Evolutionary conservation across 2,329 filamentous ascomycete species (phyloP), one percentile per base, ranked within the genome.

Genomic region (Aspergillus unguis): DNA sequence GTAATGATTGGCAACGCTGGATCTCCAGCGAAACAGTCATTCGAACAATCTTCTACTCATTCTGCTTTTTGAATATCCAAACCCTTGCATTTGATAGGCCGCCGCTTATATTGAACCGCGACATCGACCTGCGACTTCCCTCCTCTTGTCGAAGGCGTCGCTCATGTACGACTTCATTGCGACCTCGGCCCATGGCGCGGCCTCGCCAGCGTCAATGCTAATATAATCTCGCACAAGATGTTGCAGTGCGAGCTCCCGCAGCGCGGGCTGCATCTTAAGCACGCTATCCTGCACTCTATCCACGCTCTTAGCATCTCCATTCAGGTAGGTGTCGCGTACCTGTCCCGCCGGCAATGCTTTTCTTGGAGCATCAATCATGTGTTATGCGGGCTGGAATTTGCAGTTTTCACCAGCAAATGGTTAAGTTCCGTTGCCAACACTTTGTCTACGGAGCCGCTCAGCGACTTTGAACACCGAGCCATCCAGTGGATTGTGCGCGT

Each of bases 271-370:
- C 79, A 80, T 36, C 75, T 87, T 8, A 81, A 82, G 40, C 75
- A 83, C 43, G 85, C 85, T 0, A 79, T 87, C 0, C 76, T 86
- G 26, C 85, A 88, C 62, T 83, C 83, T 1, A 81, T 85, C 23
- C 85, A 87, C 63, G 84, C 85, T 0, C 70, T 88, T 29, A 85
- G 83, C 5, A 83, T 86, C n/a, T 62, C 64, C 0, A 61, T 68
- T 2, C 57, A 61, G 10, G 42, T 67, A 2, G 64, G 64, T 0
- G 48, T 65, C 4, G 52, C 57, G 7, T 60, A 58, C 45, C 53
- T 65, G 5, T 48, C 59, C 1, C 57, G 51, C 4, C 62, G 53
- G 28, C 57, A 62, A 28, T 48, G 58, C 2, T 59, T 60, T 37
- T 57, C 64, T 1, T 62, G 61, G 60, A 64, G 60, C 27, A 57